Conservation (phyloP, 2,329 filamentous ascomycete species). For the Aspergillus versicolor region DNA sequence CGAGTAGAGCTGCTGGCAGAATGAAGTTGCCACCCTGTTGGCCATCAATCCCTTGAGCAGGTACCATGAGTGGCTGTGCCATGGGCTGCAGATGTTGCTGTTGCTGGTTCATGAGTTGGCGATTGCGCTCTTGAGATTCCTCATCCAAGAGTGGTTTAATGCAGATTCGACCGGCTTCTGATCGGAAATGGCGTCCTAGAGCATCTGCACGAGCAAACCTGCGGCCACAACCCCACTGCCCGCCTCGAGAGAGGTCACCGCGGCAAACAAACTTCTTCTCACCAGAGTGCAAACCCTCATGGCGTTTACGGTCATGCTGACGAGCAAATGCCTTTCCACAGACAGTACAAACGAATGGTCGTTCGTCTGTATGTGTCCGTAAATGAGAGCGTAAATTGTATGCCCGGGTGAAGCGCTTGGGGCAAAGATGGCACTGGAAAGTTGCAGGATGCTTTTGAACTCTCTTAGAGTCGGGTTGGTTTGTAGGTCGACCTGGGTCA, state of each 20-base stretch:
- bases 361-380: slow-evolving; percentile 93
- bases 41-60: slow-evolving; percentile 52
- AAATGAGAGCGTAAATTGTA: slow-evolving; percentile 96
- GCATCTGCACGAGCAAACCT: slow-evolving; percentile 95
- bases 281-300: slow-evolving; percentile 92
- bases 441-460: slow-evolving; percentile 96
- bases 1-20: slow-evolving; percentile 82
- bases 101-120: slow-evolving; percentile 70
- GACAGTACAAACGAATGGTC: slow-evolving; percentile 94
- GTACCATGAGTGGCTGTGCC: slow-evolving; percentile 60
- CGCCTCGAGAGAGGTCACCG: slow-evolving; percentile 78
- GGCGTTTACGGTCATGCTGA: slow-evolving; percentile 94
- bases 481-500: slow-evolving; percentile 77
- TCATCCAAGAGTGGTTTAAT: slow-evolving; percentile 97
- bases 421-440: slow-evolving; percentile 90
- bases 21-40: slow-evolving; percentile 62
- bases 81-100: slow-evolving; percentile 63
- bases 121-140: slow-evolving; percentile 80
- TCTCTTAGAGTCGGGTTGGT: slow-evolving; percentile 66
- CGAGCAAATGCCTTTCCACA: slow-evolving; percentile 97
- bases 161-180: slow-evolving; percentile 90
- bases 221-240: slow-evolving; percentile 88
- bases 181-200: slow-evolving; percentile 89
- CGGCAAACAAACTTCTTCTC: slow-evolving; percentile 99
- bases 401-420: slow-evolving; percentile 92